Conservation (phyloP, 768 basidiomycete species). For the Xerocomellus intermedius region DNA sequence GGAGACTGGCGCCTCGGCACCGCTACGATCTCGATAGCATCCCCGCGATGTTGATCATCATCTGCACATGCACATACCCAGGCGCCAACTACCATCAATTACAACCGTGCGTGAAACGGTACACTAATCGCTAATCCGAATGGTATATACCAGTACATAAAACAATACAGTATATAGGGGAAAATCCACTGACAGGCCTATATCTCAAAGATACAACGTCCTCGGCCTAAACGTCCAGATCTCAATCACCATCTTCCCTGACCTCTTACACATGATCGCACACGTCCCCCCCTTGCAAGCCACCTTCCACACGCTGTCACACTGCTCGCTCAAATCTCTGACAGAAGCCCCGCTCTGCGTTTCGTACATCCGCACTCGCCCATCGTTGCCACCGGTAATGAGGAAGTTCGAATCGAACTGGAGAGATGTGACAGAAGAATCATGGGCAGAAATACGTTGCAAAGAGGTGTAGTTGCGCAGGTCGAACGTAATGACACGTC, state of each 20-base stretch:
- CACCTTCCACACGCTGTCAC: slow-evolving; percentile 88
- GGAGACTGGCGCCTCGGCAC: no score
- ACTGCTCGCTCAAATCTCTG: slow-evolving; percentile 72
- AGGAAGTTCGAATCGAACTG: slow-evolving; percentile 85
- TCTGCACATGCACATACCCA: neutral
- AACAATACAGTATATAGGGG: slow-evolving; percentile 10
- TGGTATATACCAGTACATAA: slow-evolving; percentile 1
- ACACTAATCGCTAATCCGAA: neutral
- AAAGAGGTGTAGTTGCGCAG: slow-evolving; percentile 44
- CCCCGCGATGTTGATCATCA: no score
- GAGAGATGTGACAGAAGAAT: slow-evolving; percentile 80
- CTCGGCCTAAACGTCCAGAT: slow-evolving; percentile 73
- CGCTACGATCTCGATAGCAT: no score
- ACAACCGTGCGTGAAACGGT: neutral
- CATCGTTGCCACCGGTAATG: slow-evolving; percentile 84
- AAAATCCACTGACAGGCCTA: slow-evolving; percentile 1
- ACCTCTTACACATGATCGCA: slow-evolving; percentile 78
- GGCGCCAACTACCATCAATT: neutral
- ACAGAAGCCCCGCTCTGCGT: slow-evolving; percentile 61
- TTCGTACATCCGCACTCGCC: slow-evolving; percentile 74
- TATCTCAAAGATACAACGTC: slow-evolving; percentile 11
- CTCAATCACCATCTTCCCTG: slow-evolving; percentile 83
- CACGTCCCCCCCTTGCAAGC: slow-evolving; percentile 68
- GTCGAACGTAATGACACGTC: slow-evolving; percentile 74
- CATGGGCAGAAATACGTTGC: slow-evolving; percentile 83